Conservation (phyloP, 1,139 yeast genomes). For the Scheffersomyces segobiensis region DNA sequence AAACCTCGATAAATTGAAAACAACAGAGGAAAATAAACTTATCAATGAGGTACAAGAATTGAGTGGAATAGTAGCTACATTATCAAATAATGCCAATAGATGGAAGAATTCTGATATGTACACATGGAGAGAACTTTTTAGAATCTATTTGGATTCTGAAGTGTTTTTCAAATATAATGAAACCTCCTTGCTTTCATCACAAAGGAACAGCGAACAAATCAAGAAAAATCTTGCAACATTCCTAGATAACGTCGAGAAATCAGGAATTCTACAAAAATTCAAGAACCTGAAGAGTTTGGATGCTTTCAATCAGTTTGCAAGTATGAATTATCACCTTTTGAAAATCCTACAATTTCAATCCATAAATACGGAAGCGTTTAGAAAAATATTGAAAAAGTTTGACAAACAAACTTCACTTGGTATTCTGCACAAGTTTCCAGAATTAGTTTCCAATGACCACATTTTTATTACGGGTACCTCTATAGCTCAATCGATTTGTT, state of each 20-base stretch:
- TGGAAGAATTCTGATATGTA: constrained; percentile 56
- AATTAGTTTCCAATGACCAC: constrained; percentile 46
- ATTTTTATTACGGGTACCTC: constrained; percentile 48
- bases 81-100: constrained; percentile 28
- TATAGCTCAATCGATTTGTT: constrained; percentile 56
- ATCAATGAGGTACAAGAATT: constrained; percentile 44
- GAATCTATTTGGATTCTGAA: constrained; percentile 63
- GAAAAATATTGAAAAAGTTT: constrained; percentile 70
- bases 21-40: constrained; percentile 46
- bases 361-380: constrained; percentile 62
- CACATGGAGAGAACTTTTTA: constrained; percentile 71
- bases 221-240: constrained; percentile 46
- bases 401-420: constrained; percentile 69
- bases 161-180: constrained; percentile 63
- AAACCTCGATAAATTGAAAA: constrained; percentile 47
- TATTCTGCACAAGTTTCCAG: constrained; percentile 48
- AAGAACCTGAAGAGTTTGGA: constrained; percentile 47
- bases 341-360: constrained; percentile 63
- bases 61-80: constrained; percentile 36
- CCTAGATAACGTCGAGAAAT: constrained; percentile 40
- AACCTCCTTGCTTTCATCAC: constrained; percentile 38
- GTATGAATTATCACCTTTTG: constrained; percentile 54
- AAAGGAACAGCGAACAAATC: constrained; percentile 35
- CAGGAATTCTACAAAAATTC: constrained; percentile 44
- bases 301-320: constrained; percentile 53